Evolutionary conservation across 257 asterid genomes (phyloP).

Genomic region (Solanum gandarillasii): DNA sequence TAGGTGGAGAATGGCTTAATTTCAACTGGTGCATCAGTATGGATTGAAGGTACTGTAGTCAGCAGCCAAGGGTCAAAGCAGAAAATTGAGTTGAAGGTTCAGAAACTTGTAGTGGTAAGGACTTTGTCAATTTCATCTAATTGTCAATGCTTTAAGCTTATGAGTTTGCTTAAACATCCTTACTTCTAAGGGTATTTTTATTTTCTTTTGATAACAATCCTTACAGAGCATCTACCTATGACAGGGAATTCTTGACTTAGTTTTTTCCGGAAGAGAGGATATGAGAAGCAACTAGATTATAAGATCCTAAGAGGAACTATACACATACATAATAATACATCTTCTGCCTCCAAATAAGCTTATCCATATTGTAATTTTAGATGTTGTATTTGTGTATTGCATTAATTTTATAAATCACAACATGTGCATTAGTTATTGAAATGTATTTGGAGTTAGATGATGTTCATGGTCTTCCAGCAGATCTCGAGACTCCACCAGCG

Average conservation of each 20-base stretch:
- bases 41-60: constrained; percentile 66
- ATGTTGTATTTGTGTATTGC: background rate
- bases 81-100: constrained; percentile 80
- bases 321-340: background rate
- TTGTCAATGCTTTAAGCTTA: background rate
- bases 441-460: background rate
- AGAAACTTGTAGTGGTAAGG: constrained; percentile 70
- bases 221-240: background rate
- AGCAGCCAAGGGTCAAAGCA: constrained; percentile 95
- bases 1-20: constrained; percentile 72
- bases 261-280: background rate
- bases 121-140: background rate
- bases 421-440: background rate
- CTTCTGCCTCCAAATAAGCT: background rate
- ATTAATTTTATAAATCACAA: background rate
- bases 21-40: constrained; percentile 83
- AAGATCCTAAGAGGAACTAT: background rate
- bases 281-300: background rate
- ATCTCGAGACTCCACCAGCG: background rate
- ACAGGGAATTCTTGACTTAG: background rate
- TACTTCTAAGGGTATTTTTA: background rate
- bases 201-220: background rate
- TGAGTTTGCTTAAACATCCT: background rate
- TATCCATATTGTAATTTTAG: background rate
- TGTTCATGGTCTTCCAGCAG: background rate